Base-by-base conservation (phyloP, 2,329 filamentous ascomycete species). In the Calonectria fujianensis region DNA sequence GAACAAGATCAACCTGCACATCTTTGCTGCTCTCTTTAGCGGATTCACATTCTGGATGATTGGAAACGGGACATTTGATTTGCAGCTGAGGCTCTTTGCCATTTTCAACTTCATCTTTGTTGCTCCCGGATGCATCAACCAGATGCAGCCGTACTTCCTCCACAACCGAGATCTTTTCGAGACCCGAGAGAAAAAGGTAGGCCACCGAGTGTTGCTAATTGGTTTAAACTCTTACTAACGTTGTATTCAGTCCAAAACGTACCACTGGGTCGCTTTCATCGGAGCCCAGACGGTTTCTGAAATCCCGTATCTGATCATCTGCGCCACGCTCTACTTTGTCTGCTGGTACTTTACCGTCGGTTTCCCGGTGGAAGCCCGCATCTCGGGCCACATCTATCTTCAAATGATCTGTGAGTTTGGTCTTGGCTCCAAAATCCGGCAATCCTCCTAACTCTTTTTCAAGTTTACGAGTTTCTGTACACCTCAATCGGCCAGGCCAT, bases 81-180 rank as follows among this genome's bases (percentile, higher is more conserved):
- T 89, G 9, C 88, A 82, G 51, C 72, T 79, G 2, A 83, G 87
- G 11, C 83, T 90, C 0, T 89, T 90, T 76, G 85, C 87, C 4
- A 83, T 90, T 39, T 90, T 90, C 82, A 89, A 89, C 72, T 90
- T 90, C 76, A 87, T 90, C 48, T 89, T 89, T 78, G 87, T 89
- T 10, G 88, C 88, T 0, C 88, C 88, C 0, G 88, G 87, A 0
- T 75, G 73, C 32, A 78, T 79, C 57, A 77, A 75, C 35, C 77
- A 80, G 57, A 75, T 89, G 74, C 88, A 89, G 77, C 88, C 88
- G 0, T 85, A 88, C 39, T 89, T 89, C 76, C 76, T 89, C 61
- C 83, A 86, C 13, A 85, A 86, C 24, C 83, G 88, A 0, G 87
- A 89, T 69, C 85, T 89, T 16, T 89, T 88, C 65, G 88, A 89